phyloP scores from a whole-genome alignment of 192 early-diverging fungal genomes.

The Backusella circina region DNA sequence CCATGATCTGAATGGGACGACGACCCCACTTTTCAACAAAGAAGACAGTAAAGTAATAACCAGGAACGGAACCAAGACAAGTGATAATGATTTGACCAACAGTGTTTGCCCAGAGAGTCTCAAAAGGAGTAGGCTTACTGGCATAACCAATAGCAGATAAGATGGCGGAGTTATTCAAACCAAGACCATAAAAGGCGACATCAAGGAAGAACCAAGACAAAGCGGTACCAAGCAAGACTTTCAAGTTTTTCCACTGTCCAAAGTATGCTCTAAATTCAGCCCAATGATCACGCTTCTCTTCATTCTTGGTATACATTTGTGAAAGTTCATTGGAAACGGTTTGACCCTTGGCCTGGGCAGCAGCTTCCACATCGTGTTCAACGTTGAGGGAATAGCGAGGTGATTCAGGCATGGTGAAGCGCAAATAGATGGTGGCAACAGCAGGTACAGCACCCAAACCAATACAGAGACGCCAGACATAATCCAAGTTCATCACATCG shows the following conservation, averaged over 20 bases:
- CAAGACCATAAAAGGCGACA: constrained; percentile 77
- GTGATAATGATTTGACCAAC: constrained; percentile 91
- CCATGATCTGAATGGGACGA: constrained; percentile 84
- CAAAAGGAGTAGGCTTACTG: constrained; percentile 34
- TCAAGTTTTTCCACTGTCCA: constrained; percentile 73
- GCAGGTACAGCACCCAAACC: constrained; percentile 85
- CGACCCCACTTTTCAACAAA: constrained; percentile 81
- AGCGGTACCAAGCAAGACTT: constrained; percentile 73
- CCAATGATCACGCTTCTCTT: constrained; percentile 40
- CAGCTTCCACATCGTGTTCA: constrained; percentile 44
- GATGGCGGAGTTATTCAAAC: constrained; percentile 68
- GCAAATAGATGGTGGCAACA: constrained; percentile 82
- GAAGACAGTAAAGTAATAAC: constrained; percentile 86
- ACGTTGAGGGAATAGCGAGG: constrained; percentile 78
- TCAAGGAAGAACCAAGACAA: constrained; percentile 79
- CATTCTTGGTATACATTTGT: constrained; percentile 47
- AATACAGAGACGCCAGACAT: constrained; percentile 88
- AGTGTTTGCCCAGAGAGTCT: constrained; percentile 62
- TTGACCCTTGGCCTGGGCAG: constrained; percentile 43
- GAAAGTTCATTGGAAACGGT: constrained; percentile 16
- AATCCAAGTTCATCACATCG: constrained; percentile 71
- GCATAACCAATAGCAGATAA: constrained; percentile 70
- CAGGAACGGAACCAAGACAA: constrained; percentile 76
- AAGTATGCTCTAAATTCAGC: constrained; percentile 72
- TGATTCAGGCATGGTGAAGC: constrained; percentile 89